phyloP scores from a whole-genome alignment of 257 asterid genomes.

The Ilex aquifolium region DNA sequence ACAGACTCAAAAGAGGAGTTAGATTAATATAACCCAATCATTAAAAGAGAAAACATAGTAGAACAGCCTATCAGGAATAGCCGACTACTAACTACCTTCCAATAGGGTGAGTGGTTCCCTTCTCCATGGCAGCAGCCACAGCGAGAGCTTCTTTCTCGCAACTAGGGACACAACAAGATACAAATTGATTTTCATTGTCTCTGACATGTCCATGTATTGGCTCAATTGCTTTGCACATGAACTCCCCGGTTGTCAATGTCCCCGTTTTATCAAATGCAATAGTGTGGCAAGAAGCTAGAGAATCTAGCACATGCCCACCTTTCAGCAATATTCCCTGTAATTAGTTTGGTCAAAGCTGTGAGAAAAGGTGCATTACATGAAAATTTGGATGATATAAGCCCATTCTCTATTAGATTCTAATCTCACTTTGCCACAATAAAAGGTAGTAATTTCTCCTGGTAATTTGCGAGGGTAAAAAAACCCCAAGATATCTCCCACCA shows the following conservation, averaged over 20 bases:
- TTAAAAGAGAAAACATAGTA: not conserved
- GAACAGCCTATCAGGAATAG: not conserved
- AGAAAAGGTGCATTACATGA: constrained; percentile 1
- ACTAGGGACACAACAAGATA: constrained; percentile 81
- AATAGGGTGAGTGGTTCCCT: constrained; percentile 99
- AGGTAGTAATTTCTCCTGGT: too few relatives aligned
- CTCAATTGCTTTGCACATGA: constrained; percentile 96
- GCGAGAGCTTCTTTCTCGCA: constrained; percentile 99
- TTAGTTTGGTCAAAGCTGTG: constrained; percentile 10
- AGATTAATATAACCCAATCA: not conserved
- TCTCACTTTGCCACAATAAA: not conserved
- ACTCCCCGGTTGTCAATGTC: constrained; percentile 94
- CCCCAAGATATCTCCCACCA: too few relatives aligned
- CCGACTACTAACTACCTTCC: constrained; percentile 64
- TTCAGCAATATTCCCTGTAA: constrained; percentile 90
- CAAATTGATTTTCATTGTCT: constrained; percentile 28
- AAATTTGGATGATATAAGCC: not conserved
- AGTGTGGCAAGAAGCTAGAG: constrained; percentile 86
- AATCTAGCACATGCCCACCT: constrained; percentile 94
- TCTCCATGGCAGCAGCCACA: constrained; percentile 98
- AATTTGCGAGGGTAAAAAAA: too few relatives aligned
- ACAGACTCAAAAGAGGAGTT: not conserved
- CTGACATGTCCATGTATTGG: constrained; percentile 86
- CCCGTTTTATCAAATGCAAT: constrained; percentile 99
- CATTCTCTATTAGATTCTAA: not conserved